Base-by-base conservation (phyloP, 2,329 filamentous ascomycete genomes). In the Passalora sequoiae region DNA sequence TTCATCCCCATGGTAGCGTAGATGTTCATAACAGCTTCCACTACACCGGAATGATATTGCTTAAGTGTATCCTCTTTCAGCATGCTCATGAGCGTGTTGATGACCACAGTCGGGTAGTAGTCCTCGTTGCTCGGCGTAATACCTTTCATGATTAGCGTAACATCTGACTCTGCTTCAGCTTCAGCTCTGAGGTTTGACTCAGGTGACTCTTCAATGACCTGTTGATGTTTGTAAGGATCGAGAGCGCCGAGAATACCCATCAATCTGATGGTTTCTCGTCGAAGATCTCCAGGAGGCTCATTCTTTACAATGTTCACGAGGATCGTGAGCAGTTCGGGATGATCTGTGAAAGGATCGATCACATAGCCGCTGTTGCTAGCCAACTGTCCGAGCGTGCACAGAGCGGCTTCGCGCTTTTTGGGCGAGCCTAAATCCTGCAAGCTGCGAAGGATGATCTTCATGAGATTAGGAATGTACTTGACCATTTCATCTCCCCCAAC, bases 1-100 rank as follows among this genome's bases (percentile, higher is more conserved):
- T 97, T 95, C 56, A 98, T 71, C 2, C 92, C 92, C 48, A 98
- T 76, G 0, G 94, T 98, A 56, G 92, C 86, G 69, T 98, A 98
- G 46, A 98, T 98, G 56, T 88, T 95, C 82, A 98, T 97, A 57
- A 98, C 94, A 4, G 92, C 92, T 64, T 97, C 92, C 39, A 98
- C 92, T 10, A 97, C 91, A 8, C 84, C 81, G 3, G 89, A 91
- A 60, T 98, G 94, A 58, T 95, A 91, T 59, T 94, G 86, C 9
- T 84, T 80, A 4, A 98, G 73, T 0, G 92, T 97, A 19, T 83
- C 81, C 56, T 98, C 92, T 59, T 91, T 94, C 25, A 98, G 70
- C 54, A 98, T 89, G 44, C 89, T 84, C 59, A 98, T 81, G 8
- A 98, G 76, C 1, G 92, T 94, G 59, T 95, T 95, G 62, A 98